phyloP scores from a whole-genome alignment of 2,329 filamentous ascomycete species.

The Beauveria rudraprayagi region DNA sequence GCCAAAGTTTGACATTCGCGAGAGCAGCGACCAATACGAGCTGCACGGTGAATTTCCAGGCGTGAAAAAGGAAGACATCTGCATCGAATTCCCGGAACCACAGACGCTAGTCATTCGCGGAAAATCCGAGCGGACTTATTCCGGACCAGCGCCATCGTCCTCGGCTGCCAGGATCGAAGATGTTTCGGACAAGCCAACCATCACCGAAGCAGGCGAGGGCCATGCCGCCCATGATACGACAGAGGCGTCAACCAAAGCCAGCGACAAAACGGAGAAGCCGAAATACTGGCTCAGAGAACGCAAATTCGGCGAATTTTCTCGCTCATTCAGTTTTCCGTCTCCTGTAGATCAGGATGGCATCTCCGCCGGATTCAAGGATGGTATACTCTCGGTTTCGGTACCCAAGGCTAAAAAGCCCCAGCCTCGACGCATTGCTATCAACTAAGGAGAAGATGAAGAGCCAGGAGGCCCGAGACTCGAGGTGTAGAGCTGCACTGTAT shows the following conservation, averaged over 20 bases:
- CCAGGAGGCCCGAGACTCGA: too few relatives aligned
- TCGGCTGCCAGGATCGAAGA: constrained; percentile 35
- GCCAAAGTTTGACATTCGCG: constrained; percentile 63
- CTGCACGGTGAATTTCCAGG: constrained; percentile 65
- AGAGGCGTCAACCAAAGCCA: neutral
- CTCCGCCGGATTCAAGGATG: constrained; percentile 49
- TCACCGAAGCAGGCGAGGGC: constrained; percentile 24
- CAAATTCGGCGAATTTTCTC: constrained; percentile 42
- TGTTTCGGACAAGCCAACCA: constrained; percentile 23
- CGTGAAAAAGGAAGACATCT: constrained; percentile 56
- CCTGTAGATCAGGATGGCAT: constrained; percentile 49
- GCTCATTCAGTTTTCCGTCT: constrained; percentile 52
- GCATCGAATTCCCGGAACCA: constrained; percentile 60
- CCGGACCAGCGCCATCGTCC: too few relatives aligned
- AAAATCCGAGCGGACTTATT: constrained; percentile 39
- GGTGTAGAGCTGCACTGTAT: too few relatives aligned
- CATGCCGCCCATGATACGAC: neutral
- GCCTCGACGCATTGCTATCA: constrained; percentile 39
- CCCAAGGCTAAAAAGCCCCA: constrained; percentile 50
- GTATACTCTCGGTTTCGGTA: constrained; percentile 48
- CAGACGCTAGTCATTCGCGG: constrained; percentile 58
- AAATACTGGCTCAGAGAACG: constrained; percentile 5
- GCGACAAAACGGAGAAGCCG: neutral
- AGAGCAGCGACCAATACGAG: constrained; percentile 54
- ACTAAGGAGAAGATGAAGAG: constrained; percentile 19